Conservation (phyloP, 352 stramenopile species). For the Phytophthora pini region DNA sequence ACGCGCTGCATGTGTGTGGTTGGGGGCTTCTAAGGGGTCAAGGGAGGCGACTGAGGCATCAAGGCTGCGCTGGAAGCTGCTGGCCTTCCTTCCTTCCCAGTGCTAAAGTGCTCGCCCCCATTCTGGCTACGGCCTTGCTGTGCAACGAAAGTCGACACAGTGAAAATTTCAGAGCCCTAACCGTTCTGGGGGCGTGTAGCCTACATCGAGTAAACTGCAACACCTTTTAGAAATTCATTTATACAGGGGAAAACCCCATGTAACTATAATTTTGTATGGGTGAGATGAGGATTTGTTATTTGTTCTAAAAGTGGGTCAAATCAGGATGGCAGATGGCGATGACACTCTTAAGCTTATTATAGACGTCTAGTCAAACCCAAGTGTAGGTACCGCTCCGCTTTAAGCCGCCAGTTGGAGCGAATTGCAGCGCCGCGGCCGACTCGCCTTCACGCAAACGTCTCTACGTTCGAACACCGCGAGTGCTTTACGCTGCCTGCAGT, state of each 20-base stretch:
- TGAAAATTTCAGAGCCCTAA: slow-evolving; percentile 85
- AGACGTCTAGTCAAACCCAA: slow-evolving; percentile 28
- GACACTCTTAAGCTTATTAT: slow-evolving; percentile 18
- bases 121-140: slow-evolving; percentile 33
- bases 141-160: slow-evolving; percentile 35
- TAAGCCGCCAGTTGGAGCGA: neutral
- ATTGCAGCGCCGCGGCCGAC: slow-evolving; percentile 1
- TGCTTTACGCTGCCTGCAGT: neutral
- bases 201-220: neutral
- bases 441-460: neutral
- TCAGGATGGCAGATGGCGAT: neutral
- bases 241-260: neutral
- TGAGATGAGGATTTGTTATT: neutral
- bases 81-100: slow-evolving; percentile 15
- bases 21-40: slow-evolving; percentile 6
- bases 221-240: neutral
- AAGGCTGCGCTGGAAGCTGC: slow-evolving; percentile 4
- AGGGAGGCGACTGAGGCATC: slow-evolving; percentile 30
- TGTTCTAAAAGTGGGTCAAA: neutral
- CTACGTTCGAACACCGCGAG: slow-evolving; percentile 11
- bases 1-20: slow-evolving; percentile 38
- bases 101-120: slow-evolving; percentile 17
- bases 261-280: neutral
- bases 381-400: slow-evolving; percentile 21
- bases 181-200: slow-evolving; percentile 23